phyloP scores from a whole-genome alignment of 768 basidiomycete species.

The Rhodocollybia butyracea region DNA sequence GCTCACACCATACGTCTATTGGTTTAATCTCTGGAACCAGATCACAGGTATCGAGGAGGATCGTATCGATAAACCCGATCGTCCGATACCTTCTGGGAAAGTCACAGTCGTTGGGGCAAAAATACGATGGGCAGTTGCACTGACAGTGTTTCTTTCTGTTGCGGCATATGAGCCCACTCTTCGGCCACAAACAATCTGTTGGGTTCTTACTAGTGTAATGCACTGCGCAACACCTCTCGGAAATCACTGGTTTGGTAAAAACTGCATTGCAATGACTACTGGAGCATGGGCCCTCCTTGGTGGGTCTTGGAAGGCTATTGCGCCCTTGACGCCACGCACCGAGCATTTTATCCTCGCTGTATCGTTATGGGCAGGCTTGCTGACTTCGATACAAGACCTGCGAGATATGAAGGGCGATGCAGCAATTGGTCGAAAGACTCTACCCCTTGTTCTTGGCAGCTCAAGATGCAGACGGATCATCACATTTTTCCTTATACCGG shows the following conservation, averaged over 20 bases:
- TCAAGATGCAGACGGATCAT: slow-evolving; percentile 6
- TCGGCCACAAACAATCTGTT: slow-evolving; percentile 7
- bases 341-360: no score
- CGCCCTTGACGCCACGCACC: no score
- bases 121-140: slow-evolving; percentile 10
- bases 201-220: slow-evolving; percentile 12
- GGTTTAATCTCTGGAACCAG: no score
- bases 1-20: slow-evolving; percentile 13
- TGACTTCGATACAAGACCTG: no score
- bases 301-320: slow-evolving; percentile 10
- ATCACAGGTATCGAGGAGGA: slow-evolving; percentile 18
- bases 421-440: slow-evolving; percentile 12
- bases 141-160: slow-evolving; percentile 6
- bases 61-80: slow-evolving; percentile 19
- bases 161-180: slow-evolving; percentile 7
- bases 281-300: slow-evolving; percentile 15
- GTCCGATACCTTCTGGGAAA: slow-evolving; percentile 18
- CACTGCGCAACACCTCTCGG: slow-evolving; percentile 12
- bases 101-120: slow-evolving; percentile 16
- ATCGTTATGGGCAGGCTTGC: no score
- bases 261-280: slow-evolving; percentile 10
- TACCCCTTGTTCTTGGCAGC: slow-evolving; percentile 13
- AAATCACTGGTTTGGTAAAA: slow-evolving; percentile 17
- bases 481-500: no score
- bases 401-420: slow-evolving; percentile 15